These are phyloP conservation scores for Scheffersomyces stipitis DNA, from an alignment of 805 yeast genomes.

Conservation along the genomic window DNA sequence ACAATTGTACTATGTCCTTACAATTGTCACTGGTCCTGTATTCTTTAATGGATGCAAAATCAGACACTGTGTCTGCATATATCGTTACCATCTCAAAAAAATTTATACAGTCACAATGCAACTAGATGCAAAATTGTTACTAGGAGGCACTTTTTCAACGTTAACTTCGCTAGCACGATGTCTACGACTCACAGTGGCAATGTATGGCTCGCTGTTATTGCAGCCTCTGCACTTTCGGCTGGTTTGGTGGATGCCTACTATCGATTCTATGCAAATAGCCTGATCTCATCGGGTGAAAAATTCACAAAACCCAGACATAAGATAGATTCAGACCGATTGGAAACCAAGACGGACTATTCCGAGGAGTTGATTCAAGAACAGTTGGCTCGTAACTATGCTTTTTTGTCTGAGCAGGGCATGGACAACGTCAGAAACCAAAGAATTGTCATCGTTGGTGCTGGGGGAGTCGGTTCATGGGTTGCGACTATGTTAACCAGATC, in stretches of 20 bases:
- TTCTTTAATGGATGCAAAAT: too few species aligned
- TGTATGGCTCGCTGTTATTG: conserved; percentile 14
- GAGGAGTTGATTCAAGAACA: conserved; percentile 87
- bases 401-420: conserved; percentile 85
- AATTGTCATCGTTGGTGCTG: conserved; percentile 86
- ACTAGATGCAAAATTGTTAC: too few species aligned
- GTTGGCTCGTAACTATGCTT: conserved; percentile 90
- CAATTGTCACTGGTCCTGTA: too few species aligned
- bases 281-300: conserved; percentile 1
- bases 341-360: conserved; percentile 24
- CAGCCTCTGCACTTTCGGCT: conserved; percentile 34
- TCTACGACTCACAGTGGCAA: not conserved
- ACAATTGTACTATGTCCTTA: too few species aligned
- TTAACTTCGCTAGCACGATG: too few species aligned
- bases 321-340: conserved; percentile 1
- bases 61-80: too few species aligned
- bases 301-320: conserved; percentile 1
- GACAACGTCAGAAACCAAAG: conserved; percentile 64
- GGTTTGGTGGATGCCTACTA: conserved; percentile 38
- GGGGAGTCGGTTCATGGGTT: conserved; percentile 99
- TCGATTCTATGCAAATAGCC: too few species aligned
- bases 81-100: too few species aligned
- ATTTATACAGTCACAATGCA: too few species aligned
- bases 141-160: too few species aligned
- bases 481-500: conserved; percentile 88